Evolutionary conservation across 2,329 filamentous ascomycete species (phyloP).

Genomic region (Sclerotinia nivalis): DNA sequence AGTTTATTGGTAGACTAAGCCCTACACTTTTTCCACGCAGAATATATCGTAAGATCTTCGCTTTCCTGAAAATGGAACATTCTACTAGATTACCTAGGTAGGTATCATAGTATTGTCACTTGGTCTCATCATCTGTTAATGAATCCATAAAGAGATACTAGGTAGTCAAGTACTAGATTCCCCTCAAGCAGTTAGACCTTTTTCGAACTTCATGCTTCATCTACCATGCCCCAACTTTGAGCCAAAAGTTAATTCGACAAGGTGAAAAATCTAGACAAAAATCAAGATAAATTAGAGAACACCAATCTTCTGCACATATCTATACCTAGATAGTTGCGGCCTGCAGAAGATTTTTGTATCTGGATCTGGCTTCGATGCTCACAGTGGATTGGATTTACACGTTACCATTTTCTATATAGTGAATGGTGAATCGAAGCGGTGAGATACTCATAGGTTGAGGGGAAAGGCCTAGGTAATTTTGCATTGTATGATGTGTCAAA

Average conservation of each 20-base stretch:
- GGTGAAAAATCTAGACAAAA: neutral
- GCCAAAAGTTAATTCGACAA: neutral
- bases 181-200: neutral
- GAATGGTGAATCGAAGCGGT: slow-evolving; percentile 17
- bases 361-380: neutral
- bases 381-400: slow-evolving; percentile 11
- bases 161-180: neutral
- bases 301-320: neutral
- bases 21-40: slow-evolving; percentile 6
- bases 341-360: neutral
- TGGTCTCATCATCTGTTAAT: too few relatives aligned
- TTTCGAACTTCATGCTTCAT: neutral
- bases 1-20: slow-evolving; percentile 8
- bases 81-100: too few relatives aligned
- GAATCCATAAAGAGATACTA: neutral
- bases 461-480: neutral
- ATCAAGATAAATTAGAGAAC: neutral
- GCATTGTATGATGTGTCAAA: neutral
- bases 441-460: slow-evolving; percentile 3
- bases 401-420: slow-evolving; percentile 2
- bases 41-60: neutral
- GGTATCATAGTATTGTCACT: neutral
- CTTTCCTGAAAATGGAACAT: neutral
- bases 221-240: neutral
- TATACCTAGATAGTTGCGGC: neutral